Evolutionary conservation across 108 stramenopile species (phyloP), one percentile per base, ranked within the genome.

Genomic region (Cyclotella choctawhatcheeana): DNA sequence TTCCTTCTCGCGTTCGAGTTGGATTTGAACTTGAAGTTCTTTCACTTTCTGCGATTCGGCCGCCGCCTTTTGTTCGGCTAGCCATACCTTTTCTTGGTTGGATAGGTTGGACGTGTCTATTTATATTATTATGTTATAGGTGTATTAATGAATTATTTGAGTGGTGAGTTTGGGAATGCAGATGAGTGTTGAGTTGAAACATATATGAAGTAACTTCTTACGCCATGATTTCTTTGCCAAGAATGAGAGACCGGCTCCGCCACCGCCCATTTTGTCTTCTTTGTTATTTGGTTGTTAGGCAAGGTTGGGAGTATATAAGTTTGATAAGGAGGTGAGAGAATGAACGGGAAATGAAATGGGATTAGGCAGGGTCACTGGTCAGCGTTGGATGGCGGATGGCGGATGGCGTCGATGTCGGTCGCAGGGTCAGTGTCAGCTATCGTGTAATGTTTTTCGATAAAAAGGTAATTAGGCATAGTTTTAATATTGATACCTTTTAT

Each of bases 61-160:
- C 52, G 76, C 84, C 44, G 94, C 75, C 59, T 88, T 86, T 72
- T 97, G 93, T 79, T 98, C 96, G 40, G 94, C 95, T 30, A 96
- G 72, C 95, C 96, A 98, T 24, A 98, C 95, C 68, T 89, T 94
- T 86, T 98, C 96, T 77, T 96, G 92, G 77, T 98, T 98, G 60
- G 90, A 86, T 30, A 96, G 69, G 55, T 93, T 96, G 43, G 89
- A 85, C 40, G 94, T 90, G 67, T 98, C 59, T 60, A 30, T 29
- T 18, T 50, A 20, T n/a, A 50, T 17, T 14, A n/a, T n/a, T 50
- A n/a, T 20, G 18, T 50, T 50, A 50, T 10, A 20, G 17, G 17
- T 18, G 4, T 4, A 50, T 22, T 22, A 22, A 2, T 52, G 20
- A 1, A 52, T 22, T 2, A 2, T 18, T 1, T 2, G 2, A 3